Conservation (phyloP, 257 asterid species). For the Plantago elongata region DNA sequence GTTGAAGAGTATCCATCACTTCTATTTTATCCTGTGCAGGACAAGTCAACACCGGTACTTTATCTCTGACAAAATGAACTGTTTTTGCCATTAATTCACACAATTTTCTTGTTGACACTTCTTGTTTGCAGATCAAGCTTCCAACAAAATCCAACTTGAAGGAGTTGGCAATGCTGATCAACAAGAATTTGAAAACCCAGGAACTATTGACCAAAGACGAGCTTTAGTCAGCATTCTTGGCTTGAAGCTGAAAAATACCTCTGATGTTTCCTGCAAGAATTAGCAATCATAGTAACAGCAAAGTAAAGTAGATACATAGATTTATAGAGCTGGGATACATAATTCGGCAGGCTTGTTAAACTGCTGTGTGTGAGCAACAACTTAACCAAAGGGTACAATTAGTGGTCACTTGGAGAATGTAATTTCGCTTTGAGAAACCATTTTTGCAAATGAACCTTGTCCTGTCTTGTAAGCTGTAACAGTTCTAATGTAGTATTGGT, state of each 20-base stretch:
- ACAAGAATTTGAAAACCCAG: constrained; percentile 54
- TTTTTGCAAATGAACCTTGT: background rate
- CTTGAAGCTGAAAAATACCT: constrained; percentile 8
- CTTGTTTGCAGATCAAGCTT: constrained; percentile 47
- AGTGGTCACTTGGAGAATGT: background rate
- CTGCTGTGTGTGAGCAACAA: constrained; percentile 11
- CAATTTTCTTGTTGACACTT: constrained; percentile 1
- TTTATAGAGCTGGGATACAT: constrained; percentile 4
- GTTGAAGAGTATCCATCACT: constrained; percentile 78
- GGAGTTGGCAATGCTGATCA: constrained; percentile 71
- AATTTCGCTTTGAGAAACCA: background rate
- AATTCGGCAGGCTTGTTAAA: constrained; percentile 1
- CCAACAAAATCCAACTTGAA: constrained; percentile 61
- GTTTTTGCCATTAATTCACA: background rate
- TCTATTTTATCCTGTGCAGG: constrained; percentile 65
- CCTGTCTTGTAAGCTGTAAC: no score
- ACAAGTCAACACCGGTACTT: constrained; percentile 66
- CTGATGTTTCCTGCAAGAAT: constrained; percentile 8
- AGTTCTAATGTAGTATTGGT: background rate
- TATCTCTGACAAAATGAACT: background rate
- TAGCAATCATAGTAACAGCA: constrained; percentile 11
- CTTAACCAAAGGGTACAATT: constrained; percentile 12
- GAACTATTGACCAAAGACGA: constrained; percentile 59
- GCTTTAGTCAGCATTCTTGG: constrained; percentile 36
- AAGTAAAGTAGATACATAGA: constrained; percentile 2